Evolutionary conservation across 495 filamentous ascomycete species (phyloP).

Genomic region (Xylaria longipes): DNA sequence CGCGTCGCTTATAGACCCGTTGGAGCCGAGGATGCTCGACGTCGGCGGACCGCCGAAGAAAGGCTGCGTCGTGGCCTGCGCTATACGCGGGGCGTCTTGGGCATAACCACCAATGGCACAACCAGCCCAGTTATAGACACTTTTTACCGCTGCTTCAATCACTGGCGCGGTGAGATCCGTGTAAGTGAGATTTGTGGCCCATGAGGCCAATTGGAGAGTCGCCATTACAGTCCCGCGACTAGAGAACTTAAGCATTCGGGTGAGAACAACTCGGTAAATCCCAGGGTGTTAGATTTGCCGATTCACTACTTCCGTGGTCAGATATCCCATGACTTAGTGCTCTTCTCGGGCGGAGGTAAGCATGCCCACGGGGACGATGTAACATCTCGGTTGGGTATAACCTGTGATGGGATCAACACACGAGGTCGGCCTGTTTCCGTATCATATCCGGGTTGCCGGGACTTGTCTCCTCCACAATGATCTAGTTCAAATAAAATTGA

Average conservation of each 20-base stretch:
- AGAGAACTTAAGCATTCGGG: neutral
- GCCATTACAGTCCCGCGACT: conserved; percentile 41
- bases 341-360: neutral
- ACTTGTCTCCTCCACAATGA: neutral
- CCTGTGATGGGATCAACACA: neutral
- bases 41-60: conserved; percentile 56
- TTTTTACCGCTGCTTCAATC: conserved; percentile 40
- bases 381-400: conserved; percentile 15
- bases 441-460: conserved; percentile 13
- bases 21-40: conserved; percentile 51
- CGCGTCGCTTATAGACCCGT: conserved; percentile 28
- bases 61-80: conserved; percentile 39
- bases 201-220: conserved; percentile 46
- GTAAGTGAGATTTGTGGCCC: conserved; percentile 46
- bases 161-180: conserved; percentile 42
- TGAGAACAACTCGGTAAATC: neutral
- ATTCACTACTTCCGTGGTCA: neutral
- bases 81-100: conserved; percentile 56
- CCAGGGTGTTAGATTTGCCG: neutral
- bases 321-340: neutral
- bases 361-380: neutral
- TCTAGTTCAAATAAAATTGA: neutral
- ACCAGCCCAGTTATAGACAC: conserved; percentile 61
- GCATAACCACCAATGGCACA: conserved; percentile 57
- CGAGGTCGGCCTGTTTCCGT: conserved; percentile 13